A percentile compares a stretch with the other conserved stretches of the same genome.
phyloP scores from a whole-genome alignment of 768 basidiomycete species.

The Mycena galopus region DNA sequence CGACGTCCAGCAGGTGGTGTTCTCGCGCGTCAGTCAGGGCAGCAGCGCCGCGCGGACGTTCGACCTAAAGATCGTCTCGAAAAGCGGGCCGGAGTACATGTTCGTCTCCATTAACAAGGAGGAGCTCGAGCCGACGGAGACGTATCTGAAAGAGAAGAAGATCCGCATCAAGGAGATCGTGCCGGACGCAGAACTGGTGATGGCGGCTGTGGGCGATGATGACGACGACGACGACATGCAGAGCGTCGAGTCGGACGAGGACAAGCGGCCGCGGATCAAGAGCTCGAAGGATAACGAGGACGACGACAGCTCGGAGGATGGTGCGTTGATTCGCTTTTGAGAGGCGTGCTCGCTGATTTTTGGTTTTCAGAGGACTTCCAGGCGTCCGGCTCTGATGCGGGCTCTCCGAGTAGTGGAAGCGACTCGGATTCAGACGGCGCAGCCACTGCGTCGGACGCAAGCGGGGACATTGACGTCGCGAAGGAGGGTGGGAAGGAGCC shows the following conservation, averaged over 20 bases:
- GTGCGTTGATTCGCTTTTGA: slow-evolving; percentile 50
- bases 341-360: not conserved
- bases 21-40: slow-evolving; percentile 92
- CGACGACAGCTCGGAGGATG: slow-evolving; percentile 83
- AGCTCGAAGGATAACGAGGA: slow-evolving; percentile 76
- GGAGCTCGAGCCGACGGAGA: slow-evolving; percentile 88
- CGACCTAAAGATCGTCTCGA: slow-evolving; percentile 91
- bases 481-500: slow-evolving; percentile 43
- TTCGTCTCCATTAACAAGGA: slow-evolving; percentile 97
- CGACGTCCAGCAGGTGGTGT: slow-evolving; percentile 91
- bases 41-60: slow-evolving; percentile 92
- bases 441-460: slow-evolving; percentile 87
- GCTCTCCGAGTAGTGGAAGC: slow-evolving; percentile 86
- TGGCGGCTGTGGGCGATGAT: slow-evolving; percentile 77
- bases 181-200: slow-evolving; percentile 84
- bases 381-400: slow-evolving; percentile 85
- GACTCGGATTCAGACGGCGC: slow-evolving; percentile 80
- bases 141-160: slow-evolving; percentile 91
- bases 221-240: slow-evolving; percentile 88
- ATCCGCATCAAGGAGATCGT: slow-evolving; percentile 95
- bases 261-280: slow-evolving; percentile 67
- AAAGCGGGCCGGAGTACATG: slow-evolving; percentile 85
- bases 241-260: slow-evolving; percentile 82
- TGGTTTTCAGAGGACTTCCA: slow-evolving; percentile 84
- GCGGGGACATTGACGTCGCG: slow-evolving; percentile 78